Conservation (phyloP, 2,329 filamentous ascomycete species). For the Colletotrichum nymphaeae region DNA sequence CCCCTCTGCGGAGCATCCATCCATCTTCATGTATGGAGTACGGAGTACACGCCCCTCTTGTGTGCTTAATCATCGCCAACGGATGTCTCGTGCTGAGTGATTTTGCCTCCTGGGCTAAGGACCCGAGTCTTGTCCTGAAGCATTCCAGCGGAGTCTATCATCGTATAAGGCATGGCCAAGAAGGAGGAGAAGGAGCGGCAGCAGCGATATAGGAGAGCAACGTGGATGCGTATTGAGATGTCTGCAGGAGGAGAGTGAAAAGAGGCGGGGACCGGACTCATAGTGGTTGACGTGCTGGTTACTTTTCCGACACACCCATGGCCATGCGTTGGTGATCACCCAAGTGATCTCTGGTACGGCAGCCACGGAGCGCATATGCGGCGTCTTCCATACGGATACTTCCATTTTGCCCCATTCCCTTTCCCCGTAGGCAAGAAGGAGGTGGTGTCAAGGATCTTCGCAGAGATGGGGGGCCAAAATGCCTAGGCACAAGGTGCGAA, state of each 20-base stretch:
- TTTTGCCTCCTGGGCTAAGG: neutral
- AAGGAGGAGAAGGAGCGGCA: neutral
- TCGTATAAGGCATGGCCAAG: neutral
- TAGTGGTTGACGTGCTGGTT: constrained; percentile 29
- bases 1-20: constrained; percentile 12
- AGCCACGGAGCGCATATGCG: constrained; percentile 32
- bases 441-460: constrained; percentile 19
- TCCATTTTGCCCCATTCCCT: neutral
- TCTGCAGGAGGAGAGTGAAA: constrained; percentile 1
- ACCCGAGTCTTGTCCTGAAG: constrained; percentile 25
- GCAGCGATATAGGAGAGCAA: constrained; percentile 8
- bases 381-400: constrained; percentile 4
- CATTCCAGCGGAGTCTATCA: neutral
- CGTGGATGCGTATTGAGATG: constrained; percentile 7
- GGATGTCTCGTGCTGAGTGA: constrained; percentile 18
- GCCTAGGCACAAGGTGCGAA: constrained; percentile 8
- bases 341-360: constrained; percentile 36
- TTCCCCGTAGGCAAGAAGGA: neutral
- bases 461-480: constrained; percentile 26
- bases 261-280: neutral
- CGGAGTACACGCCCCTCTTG: neutral
- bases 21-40: constrained; percentile 1
- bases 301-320: constrained; percentile 15
- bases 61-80: constrained; percentile 6
- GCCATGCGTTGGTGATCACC: constrained; percentile 33